phyloP scores from a whole-genome alignment of 2,329 filamentous ascomycete genomes.

The Dothistroma septosporum region DNA sequence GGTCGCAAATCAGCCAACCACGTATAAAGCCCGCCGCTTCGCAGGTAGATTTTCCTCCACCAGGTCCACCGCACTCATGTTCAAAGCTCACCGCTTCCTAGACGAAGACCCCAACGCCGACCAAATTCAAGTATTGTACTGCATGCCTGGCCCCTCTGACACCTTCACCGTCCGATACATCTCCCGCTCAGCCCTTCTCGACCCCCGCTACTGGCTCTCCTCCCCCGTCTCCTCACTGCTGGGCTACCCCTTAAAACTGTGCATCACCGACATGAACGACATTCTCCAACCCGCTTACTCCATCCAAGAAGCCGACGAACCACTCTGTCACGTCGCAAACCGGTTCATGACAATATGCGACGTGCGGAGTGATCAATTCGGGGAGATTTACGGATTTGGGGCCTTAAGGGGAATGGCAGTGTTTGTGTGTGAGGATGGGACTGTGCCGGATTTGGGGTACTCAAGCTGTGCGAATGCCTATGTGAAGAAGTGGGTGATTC shows the following conservation, averaged over 20 bases:
- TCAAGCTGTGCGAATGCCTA: not conserved
- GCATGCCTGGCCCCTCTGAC: not conserved
- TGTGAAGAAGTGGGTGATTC: not conserved
- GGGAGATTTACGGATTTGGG: not conserved
- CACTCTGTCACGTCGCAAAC: not conserved
- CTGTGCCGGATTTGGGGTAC: not conserved
- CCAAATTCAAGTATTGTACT: not conserved
- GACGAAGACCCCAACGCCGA: not conserved
- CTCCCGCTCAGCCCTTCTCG: not conserved
- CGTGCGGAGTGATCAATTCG: not conserved
- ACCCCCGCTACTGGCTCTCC: not conserved
- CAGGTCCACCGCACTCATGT: not conserved
- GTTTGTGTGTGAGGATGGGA: not conserved
- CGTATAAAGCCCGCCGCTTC: not conserved
- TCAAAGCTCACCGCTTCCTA: not conserved
- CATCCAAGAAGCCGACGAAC: not conserved
- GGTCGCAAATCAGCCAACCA: not conserved
- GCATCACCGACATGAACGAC: not conserved
- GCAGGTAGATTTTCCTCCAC: not conserved
- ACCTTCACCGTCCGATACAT: not conserved
- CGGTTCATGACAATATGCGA: not conserved
- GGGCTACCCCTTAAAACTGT: not conserved
- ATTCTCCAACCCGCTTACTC: not conserved
- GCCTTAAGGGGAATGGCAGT: not conserved
- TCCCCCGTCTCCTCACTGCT: not conserved